These are phyloP conservation scores for Capsicum baccatum DNA, from an alignment of 257 asterid species.

Conservation along the genomic window DNA sequence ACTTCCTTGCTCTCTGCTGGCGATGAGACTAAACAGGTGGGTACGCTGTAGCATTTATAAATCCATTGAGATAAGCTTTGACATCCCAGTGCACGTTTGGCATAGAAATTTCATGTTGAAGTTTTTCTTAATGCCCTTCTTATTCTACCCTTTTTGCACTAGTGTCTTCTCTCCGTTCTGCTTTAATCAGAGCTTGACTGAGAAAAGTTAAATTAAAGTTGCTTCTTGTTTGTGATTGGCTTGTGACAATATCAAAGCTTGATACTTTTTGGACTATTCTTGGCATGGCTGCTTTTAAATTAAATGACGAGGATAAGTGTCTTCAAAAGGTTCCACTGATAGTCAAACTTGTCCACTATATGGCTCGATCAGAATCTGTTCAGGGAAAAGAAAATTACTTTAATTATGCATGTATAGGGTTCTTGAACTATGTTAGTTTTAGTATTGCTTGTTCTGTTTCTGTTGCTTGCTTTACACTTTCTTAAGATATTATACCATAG, in stretches of 20 bases:
- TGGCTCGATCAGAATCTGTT: neutral
- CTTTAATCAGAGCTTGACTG: neutral
- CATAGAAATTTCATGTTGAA: neutral
- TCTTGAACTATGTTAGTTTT: neutral
- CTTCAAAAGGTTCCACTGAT: neutral
- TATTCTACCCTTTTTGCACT: neutral
- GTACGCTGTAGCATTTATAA: neutral
- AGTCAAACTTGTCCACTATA: neutral
- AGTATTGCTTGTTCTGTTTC: constrained; percentile 4
- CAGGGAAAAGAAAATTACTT: neutral
- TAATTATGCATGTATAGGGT: neutral
- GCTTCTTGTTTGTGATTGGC: neutral
- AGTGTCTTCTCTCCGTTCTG: neutral
- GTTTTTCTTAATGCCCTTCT: neutral
- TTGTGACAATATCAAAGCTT: neutral
- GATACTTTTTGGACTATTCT: neutral
- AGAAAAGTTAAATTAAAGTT: neutral
- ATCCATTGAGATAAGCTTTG: neutral
- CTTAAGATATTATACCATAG: neutral
- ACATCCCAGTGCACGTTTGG: neutral
- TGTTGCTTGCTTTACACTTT: neutral
- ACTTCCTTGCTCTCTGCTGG: constrained; percentile 29
- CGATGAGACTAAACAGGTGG: constrained; percentile 52
- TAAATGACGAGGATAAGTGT: neutral
- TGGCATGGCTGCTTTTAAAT: neutral